Evolutionary conservation across 2,329 filamentous ascomycete genomes (phyloP), one percentile per base, ranked within the genome.

Genomic region (Fonsecaea pedrosoi): DNA sequence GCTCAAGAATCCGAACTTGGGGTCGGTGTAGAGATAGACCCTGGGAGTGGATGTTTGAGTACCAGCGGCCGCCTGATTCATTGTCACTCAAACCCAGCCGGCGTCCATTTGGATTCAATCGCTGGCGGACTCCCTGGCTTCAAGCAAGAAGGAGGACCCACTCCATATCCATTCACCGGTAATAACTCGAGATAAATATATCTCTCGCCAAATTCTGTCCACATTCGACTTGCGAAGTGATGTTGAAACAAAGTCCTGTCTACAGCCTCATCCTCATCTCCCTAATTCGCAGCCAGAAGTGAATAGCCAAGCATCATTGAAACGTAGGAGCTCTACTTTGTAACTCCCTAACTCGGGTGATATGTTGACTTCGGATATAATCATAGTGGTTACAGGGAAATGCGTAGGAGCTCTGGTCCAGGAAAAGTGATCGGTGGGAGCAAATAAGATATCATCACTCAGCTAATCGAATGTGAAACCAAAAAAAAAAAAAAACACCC

Each of bases 291-390:
- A 45, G 40, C 40, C 40, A 45, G 40, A 13, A 45, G 40, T 45
- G 40, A 18, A 18, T 45, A 45, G 40, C 40, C 40, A 45, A 45
- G 40, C 15, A 18, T 45, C 40, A 45, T 45, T 45, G 40, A 45
- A 40, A 45, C 40, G 40, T 45, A 45, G 40, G 40, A 45, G 40
- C 40, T 45, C 40, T 45, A 45, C 40, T 13, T 45, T n/a, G 40
- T 45, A 45, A 45, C 40, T 45, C 40, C 40, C 40, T 45, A 18
- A 45, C 18, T 45, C 40, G 40, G 40, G 1, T 45, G 40, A 45
- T 45, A 45, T 45, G 40, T 18, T 45, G 40, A 45, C 40, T 45
- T 45, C n/a, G 40, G 40, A 18, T 18, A 45, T 18, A n/a, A 18
- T 45, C 40, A 45, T 45, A 18, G 40, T 45, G 40, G 40, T n/a